phyloP scores from a whole-genome alignment of 1,139 yeast species.

The Hyphopichia pseudoburtonii region DNA sequence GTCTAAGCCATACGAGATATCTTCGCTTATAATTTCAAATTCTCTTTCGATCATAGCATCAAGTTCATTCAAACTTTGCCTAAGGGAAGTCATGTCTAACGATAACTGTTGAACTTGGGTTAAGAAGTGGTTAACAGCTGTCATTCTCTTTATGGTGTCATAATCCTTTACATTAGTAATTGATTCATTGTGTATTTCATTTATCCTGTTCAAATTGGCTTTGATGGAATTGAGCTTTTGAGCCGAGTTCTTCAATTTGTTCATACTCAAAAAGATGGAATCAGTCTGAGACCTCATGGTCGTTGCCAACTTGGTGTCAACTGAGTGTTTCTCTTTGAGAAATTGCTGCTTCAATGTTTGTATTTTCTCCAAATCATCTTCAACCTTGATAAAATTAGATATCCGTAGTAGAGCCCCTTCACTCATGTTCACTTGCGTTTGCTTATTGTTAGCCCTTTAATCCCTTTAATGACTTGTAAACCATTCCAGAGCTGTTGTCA shows the following conservation, averaged over 20 bases:
- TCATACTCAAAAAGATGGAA: constrained; percentile 43
- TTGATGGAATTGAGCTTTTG: constrained; percentile 48
- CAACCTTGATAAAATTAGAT: constrained; percentile 45
- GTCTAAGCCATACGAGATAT: constrained; percentile 57
- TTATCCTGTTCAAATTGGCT: constrained; percentile 58
- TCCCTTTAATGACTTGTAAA: neutral
- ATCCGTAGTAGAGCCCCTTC: constrained; percentile 46
- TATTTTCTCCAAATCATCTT: constrained; percentile 61
- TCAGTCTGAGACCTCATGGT: constrained; percentile 64
- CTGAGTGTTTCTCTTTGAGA: constrained; percentile 63
- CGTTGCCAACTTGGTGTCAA: constrained; percentile 69
- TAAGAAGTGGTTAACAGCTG: constrained; percentile 70
- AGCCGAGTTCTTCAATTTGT: constrained; percentile 36
- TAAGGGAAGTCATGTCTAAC: constrained; percentile 60
- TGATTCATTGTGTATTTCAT: constrained; percentile 54
- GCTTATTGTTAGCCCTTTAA: neutral
- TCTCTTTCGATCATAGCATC: constrained; percentile 55
- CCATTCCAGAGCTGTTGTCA: neutral
- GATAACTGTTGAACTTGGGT: constrained; percentile 67
- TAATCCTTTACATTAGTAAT: constrained; percentile 54
- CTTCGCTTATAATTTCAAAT: constrained; percentile 45
- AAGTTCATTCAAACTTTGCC: constrained; percentile 49
- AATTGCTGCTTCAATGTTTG: constrained; percentile 58
- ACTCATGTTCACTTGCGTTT: constrained; percentile 24
- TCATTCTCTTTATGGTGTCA: constrained; percentile 58